Percentiles rank a stretch among this genome's conserved stretches.
Evolutionary conservation across 208 protist genomes (phyloP).

Genomic region (Leishmania lainsoni): DNA sequence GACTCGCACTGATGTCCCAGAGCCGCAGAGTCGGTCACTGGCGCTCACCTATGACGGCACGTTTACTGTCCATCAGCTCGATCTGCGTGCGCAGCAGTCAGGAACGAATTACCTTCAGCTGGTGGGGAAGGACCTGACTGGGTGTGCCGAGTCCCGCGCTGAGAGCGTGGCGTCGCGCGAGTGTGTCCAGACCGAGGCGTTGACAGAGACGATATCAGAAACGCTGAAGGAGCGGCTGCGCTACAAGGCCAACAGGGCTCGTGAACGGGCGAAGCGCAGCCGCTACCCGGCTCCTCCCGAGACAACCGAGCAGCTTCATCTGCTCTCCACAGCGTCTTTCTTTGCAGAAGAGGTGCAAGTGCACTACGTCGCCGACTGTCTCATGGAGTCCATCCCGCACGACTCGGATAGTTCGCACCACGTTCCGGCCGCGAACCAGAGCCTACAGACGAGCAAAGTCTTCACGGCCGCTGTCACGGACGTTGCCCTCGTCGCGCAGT

Average conservation of each 20-base stretch:
- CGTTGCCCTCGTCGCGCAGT: constrained; percentile 47
- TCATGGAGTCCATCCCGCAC: constrained; percentile 27
- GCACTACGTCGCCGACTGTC: constrained; percentile 78
- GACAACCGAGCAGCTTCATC: constrained; percentile 69
- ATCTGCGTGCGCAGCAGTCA: constrained; percentile 64
- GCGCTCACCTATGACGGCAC: constrained; percentile 61
- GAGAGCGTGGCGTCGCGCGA: constrained; percentile 76
- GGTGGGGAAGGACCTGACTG: constrained; percentile 55
- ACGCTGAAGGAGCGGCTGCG: constrained; percentile 47
- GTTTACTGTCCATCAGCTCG: constrained; percentile 69
- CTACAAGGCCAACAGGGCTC: constrained; percentile 51
- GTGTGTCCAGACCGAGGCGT: constrained; percentile 79
- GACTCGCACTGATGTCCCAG: neutral
- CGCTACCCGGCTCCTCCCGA: constrained; percentile 63
- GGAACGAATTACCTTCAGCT: constrained; percentile 71
- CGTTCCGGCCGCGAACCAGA: neutral
- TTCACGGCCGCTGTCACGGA: constrained; percentile 31
- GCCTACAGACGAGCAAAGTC: constrained; percentile 21
- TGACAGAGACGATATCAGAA: constrained; percentile 76
- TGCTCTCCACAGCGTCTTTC: constrained; percentile 70
- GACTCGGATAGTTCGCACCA: neutral
- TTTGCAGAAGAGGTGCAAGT: constrained; percentile 63
- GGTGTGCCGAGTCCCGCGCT: constrained; percentile 58
- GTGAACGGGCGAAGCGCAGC: constrained; percentile 53
- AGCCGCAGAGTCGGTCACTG: constrained; percentile 8